Base-by-base conservation (phyloP, 495 filamentous ascomycete species). In the Aspergillus conjunctus region DNA sequence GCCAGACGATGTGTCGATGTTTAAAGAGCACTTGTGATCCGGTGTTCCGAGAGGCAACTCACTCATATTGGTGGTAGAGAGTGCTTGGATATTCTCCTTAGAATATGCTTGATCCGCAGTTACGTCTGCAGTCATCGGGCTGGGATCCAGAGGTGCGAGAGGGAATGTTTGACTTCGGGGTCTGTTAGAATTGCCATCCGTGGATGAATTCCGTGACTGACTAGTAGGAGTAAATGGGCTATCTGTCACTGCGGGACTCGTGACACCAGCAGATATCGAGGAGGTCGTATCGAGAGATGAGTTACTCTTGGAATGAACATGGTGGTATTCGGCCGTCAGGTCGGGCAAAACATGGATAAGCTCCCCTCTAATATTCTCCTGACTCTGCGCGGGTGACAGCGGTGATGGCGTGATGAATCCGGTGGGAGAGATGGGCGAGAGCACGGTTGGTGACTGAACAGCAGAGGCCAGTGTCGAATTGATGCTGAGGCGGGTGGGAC, bases 141-240 rank as follows among this genome's bases (percentile, higher is more conserved):
- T 86, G 6, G 90, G 81, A 64, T 94, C 89, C 33, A 86, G 75
- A 39, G 77, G 71, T 54, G 89, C 73, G 30, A 87, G 83, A 26
- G 94, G 93, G 55, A 97, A 94, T 0, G 94, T 98, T 73, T 96
- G 92, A 73, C 92, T 95, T 70, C 94, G 85, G 26, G 91, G 92
- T 34, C 93, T 84, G 65, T 86, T 87, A 56, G 81, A 80, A 61
- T 79, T 79, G 51, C 69, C 77, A 51, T 77, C 78, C 15, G 80
- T 75, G 5, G 81, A 78, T 33, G 84, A 82, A 8, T 88, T 79
- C 46, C 86, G 80, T 33, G 80, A 83, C 54, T 88, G 87, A 60
- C 86, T 85, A 18, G 84, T 80, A 34, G 87, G 81, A 32, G 88
- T 83, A 64, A 91, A 92, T 14, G 87, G 85, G 53, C 85, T 88